Base-by-base conservation (phyloP, 495 filamentous ascomycete genomes). In the Pseudevernia furfuracea region DNA sequence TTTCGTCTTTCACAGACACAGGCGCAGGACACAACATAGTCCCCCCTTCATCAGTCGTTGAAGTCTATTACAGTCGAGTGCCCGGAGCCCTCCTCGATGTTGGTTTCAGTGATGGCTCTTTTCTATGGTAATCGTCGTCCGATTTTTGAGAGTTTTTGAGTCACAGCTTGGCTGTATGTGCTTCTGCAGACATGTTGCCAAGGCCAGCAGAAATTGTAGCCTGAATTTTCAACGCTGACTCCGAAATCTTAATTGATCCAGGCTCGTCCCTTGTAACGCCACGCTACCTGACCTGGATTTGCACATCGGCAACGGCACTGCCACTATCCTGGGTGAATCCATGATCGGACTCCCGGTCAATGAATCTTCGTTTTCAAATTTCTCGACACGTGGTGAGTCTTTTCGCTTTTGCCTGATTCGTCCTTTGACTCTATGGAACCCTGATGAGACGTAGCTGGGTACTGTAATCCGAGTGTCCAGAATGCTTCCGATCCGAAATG, bases 261-360 rank as follows among this genome's bases (percentile, higher is more conserved):
- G 52, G 52, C 30, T 55, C 52, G 52, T 55, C 52, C 52, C 52
- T 15, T 55, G 52, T 17, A 55, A 32, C 52, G 30, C 52, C 3
- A 32, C 6, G 1, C 52, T 55, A 3, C 52, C 52, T 7, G 28
- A 55, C 21, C 52, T 55, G 8, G 15, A 0, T 8, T 2, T 55
- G 25, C 52, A 55, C 17, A 55, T 55, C 52, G 52, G 52, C 30
- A 34, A 34, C 28, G 17, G 30, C 30, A 34, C 30, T 3, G 52
- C 52, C 30, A 55, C 52, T 7, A 7, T 55, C 28, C 0, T 30
- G 1, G 52, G 52, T 17, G 30, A 2, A 32, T 55, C 52, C 52
- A 34, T 55, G 52, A 32, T 55, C 30, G 52, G 52, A 5, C 15
- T 34, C 52, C 30, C 28, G 1, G 3, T 34, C 28, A n/a, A 55